Evolutionary conservation across 2,329 filamentous ascomycete species (phyloP), one percentile per base, ranked within the genome.

Genomic region (Periconia sp.): DNA sequence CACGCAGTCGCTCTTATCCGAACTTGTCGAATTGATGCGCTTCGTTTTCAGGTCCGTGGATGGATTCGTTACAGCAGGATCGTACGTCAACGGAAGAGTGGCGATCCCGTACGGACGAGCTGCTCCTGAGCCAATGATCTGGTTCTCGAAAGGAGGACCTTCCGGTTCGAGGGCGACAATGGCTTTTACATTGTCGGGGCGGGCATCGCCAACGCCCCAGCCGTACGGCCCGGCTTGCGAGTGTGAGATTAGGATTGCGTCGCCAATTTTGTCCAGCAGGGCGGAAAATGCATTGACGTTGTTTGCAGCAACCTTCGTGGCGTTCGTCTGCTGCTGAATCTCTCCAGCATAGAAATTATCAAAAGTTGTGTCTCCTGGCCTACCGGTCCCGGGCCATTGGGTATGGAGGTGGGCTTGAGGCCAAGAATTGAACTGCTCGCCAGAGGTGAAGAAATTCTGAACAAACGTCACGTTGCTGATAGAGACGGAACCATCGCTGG

Each of bases 121-220:
- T 67, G 36, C 22, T 21, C 25, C 16, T 4, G 34, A 19, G 4
- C 36, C 16, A 24, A 42, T 30, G 16, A 50, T 47, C 3, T 50
- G 29, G 28, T 65, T 49, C 30, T 61, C 40, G 49, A 78, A 81
- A 0, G 78, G 78, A 1, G 79, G 79, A 0, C 79, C 79, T 2
- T 66, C 61, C 0, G 80, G 79, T 54, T 83, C 81, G 7, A 84
- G 46, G 2, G 73, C 69, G 4, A 84, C 59, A 16, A 82, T 70
- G 0, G 65, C 74, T 16, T 71, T 73, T 5, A 83, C 73, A 1
- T 76, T 61, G 0, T 73, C 52, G 0, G 80, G 78, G 2, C 70
- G 59, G 2, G 63, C 60, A 51, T 84, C 80, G 1, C 74, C 75
- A 7, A 76, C 69, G 10, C 78, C 8, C 63, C 71, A 47, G 69